Conservation (phyloP, 176 grass and related monocot species). For the Cenchrus americanus region DNA sequence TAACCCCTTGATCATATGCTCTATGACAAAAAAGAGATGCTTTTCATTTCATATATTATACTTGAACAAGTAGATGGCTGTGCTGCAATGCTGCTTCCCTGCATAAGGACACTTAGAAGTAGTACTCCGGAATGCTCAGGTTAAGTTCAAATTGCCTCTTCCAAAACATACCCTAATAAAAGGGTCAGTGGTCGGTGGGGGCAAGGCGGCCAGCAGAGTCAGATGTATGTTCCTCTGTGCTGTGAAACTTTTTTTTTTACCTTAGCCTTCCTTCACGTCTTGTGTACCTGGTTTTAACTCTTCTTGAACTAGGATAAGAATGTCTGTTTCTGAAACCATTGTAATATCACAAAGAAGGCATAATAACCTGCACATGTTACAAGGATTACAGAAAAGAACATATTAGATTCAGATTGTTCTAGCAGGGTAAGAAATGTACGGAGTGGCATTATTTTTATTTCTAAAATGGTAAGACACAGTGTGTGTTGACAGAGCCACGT, state of each 20-base stretch:
- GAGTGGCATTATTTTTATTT: slow-evolving; percentile 2
- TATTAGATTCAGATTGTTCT: slow-evolving; percentile 20
- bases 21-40: neutral
- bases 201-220: neutral
- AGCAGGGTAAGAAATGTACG: neutral
- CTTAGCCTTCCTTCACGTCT: neutral
- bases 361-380: neutral
- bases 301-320: neutral
- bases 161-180: neutral
- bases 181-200: neutral
- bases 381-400: slow-evolving; percentile 22
- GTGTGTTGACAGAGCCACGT: slow-evolving; percentile 33
- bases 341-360: neutral
- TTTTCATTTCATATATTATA: neutral
- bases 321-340: slow-evolving; percentile 14
- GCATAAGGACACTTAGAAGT: neutral
- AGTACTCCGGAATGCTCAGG: neutral
- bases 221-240: neutral
- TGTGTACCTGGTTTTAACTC: neutral
- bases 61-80: neutral
- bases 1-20: neutral
- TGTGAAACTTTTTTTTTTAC: too few species aligned
- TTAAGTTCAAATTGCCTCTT: neutral
- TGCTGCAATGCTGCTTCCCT: neutral
- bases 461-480: neutral